Conservation (phyloP, 2,329 filamentous ascomycete species). For the Colletotrichum plurivorum region DNA sequence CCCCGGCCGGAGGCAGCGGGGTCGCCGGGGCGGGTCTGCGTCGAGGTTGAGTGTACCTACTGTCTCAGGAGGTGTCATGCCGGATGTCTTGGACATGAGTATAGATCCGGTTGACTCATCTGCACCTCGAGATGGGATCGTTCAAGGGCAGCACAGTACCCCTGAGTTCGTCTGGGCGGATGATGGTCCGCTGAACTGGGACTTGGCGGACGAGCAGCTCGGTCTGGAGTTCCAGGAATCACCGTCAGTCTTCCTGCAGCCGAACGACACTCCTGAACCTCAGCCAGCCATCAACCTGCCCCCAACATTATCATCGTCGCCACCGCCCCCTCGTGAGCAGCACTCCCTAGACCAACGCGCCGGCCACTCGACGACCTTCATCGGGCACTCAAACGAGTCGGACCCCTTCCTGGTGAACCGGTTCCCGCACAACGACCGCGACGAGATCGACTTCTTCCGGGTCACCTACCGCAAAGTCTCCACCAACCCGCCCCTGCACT, state of each 20-base stretch:
- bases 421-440: conserved; percentile 44
- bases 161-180: background rate
- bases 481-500: conserved; percentile 31
- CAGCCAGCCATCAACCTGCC: background rate
- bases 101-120: background rate
- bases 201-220: background rate
- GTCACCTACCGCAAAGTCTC: conserved; percentile 42
- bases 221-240: background rate
- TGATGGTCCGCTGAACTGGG: background rate
- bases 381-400: conserved; percentile 30
- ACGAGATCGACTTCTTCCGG: conserved; percentile 48
- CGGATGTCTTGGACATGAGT: background rate
- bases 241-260: background rate
- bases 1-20: conserved; percentile 33
- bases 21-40: background rate
- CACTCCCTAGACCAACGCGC: conserved; percentile 5
- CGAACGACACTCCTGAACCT: background rate
- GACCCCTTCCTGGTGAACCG: conserved; percentile 43
- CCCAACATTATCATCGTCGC: background rate
- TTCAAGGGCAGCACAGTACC: background rate
- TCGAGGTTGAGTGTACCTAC: no score
- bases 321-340: background rate
- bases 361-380: conserved; percentile 33
- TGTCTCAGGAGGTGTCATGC: no score
- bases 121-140: background rate